Evolutionary conservation across 2,329 filamentous ascomycete genomes (phyloP), one percentile per base, ranked within the genome.

Genomic region (Conoideocrella luteorostrata): DNA sequence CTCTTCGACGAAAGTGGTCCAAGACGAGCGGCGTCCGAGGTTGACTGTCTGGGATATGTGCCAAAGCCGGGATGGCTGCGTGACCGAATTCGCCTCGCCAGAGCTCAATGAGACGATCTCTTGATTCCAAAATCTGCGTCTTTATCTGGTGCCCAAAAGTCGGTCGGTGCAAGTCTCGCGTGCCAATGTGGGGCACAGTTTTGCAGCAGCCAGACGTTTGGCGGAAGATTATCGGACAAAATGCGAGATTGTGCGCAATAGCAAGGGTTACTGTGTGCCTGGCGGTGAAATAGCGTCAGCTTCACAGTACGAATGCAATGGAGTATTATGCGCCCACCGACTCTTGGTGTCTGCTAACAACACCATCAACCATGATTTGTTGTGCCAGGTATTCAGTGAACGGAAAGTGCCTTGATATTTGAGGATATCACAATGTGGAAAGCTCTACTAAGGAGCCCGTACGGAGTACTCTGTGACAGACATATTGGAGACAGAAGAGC

Each of bases 71-170:
- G 37, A 38, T 26, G 45, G 23, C 9, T 41, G 32, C 38, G 21
- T 44, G 26, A 37, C 41, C 41, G 42, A 22, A 23, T 22, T 28
- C 29, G 39, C 26, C 41, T 38, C 23, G 20, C 45, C n/a, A 15
- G 22, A 26, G 15, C 9, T 15, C 12, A 41, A 18, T 9, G 17
- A 18, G 20, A 21, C 5, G 22, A 22, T 24, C 29, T 13, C 41
- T 47, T 44, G 34, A 17, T 41, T 44, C 28, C 28, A 29, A 35
- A 37, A 40, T 56, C 53, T 63, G 62, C 61, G 62, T 61, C 64
- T 64, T 64, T 65, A 61, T 58, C 51, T 55, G 59, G 55, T 59
- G 61, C 57, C 55, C 55, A 63, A 66, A 64, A 67, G 60, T n/a
- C n/a, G n/a, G 20, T 66, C 61, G 64, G 62, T 64, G 61, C 61